These are phyloP conservation scores for Hanseniaspora nectarophila DNA, from an alignment of 805 yeast species.

Conservation along the genomic window DNA sequence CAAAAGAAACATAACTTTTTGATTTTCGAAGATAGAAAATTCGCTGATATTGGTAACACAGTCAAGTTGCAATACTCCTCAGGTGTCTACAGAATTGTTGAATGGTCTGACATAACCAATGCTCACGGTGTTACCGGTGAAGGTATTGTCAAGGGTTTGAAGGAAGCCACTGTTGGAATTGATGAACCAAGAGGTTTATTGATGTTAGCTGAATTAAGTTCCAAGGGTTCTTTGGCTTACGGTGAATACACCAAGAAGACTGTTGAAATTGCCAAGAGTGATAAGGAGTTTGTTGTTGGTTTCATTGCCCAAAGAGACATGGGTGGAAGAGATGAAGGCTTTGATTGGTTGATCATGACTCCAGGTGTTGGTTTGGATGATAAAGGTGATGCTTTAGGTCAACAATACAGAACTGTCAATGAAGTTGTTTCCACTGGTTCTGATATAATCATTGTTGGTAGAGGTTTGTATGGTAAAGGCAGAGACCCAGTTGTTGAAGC, in stretches of 20 bases:
- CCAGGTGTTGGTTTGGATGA: conserved; percentile 98
- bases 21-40: conserved; percentile 93
- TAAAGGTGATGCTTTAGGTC: conserved; percentile 91
- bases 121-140: conserved; percentile 97
- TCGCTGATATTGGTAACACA: conserved; percentile 97
- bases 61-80: conserved; percentile 88
- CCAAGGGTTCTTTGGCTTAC: conserved; percentile 84
- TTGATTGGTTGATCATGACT: conserved; percentile 93
- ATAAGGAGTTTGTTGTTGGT: conserved; percentile 85
- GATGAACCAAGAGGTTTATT: conserved; percentile 75
- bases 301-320: conserved; percentile 87
- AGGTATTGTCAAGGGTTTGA: conserved; percentile 81
- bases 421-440: conserved; percentile 78
- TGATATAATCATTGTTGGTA: conserved; percentile 93
- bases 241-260: conserved; percentile 84
- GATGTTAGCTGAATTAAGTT: conserved; percentile 91
- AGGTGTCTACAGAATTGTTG: conserved; percentile 77
- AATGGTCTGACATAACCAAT: conserved; percentile 94
- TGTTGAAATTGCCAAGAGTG: conserved; percentile 77
- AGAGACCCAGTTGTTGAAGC: conserved; percentile 85
- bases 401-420: conserved; percentile 86
- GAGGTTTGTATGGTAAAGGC: conserved; percentile 90
- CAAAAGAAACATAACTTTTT: conserved; percentile 75
- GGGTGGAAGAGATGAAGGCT: conserved; percentile 73
- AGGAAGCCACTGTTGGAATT: conserved; percentile 58